Evolutionary conservation across 208 protist species (phyloP).

Genomic region (Acanthamoeba healyi): DNA sequence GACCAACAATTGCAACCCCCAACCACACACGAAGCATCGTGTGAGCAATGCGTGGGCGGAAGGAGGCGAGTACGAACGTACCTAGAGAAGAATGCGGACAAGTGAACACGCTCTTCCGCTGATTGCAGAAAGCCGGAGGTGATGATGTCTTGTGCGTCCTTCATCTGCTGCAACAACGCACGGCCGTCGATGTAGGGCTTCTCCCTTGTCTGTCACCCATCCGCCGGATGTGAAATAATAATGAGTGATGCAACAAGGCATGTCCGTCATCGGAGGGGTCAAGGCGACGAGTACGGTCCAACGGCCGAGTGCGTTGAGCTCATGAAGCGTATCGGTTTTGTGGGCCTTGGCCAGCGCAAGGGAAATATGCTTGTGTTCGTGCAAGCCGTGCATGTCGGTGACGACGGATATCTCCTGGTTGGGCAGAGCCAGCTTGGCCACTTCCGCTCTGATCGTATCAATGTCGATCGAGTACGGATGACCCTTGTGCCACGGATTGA

Average conservation of each 20-base stretch:
- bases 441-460: not conserved
- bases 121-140: not conserved
- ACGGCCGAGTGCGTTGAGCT: not conserved
- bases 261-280: not conserved
- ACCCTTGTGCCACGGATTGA: slow-evolving; percentile 24
- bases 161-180: slow-evolving; percentile 33
- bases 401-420: slow-evolving; percentile 32
- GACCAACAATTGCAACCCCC: no score
- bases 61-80: not conserved
- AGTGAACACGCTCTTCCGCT: not conserved
- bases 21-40: not conserved
- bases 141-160: slow-evolving; percentile 20
- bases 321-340: slow-evolving; percentile 6
- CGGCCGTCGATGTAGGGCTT: slow-evolving; percentile 37
- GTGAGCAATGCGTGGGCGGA: not conserved
- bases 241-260: no score
- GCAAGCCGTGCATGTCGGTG: slow-evolving; percentile 47
- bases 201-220: not conserved
- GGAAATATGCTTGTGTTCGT: slow-evolving; percentile 61
- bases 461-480: slow-evolving; percentile 45
- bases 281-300: not conserved
- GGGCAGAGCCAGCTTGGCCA: slow-evolving; percentile 30
- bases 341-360: slow-evolving; percentile 45
- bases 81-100: slow-evolving; percentile 4
- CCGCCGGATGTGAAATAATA: not conserved